Percentiles rank a stretch among this genome's conserved stretches.
Conservation (phyloP, 2,329 filamentous ascomycete genomes). For the Cytospora chrysosperma region DNA sequence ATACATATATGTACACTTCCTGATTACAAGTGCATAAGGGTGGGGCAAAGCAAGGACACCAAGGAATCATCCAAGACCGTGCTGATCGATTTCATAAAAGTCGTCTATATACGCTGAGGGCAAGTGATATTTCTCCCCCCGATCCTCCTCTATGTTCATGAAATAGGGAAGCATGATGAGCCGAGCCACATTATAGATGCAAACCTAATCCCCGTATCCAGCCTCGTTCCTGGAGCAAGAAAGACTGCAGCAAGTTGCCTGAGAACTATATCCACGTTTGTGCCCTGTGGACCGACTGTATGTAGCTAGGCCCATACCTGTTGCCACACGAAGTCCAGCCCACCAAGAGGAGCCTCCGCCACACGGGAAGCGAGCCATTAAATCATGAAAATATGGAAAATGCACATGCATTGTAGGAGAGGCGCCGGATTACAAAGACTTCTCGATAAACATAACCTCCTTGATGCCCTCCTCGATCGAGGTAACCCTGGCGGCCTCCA, state of each 20-base stretch:
- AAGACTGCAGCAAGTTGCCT: no score
- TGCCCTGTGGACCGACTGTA: no score
- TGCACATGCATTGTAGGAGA: background rate
- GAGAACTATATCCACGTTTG: no score
- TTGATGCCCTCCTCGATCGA: constrained; percentile 55
- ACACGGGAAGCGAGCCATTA: no score
- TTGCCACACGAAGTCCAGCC: no score
- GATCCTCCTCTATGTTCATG: background rate
- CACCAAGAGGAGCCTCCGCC: no score
- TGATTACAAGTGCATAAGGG: background rate
- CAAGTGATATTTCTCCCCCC: background rate
- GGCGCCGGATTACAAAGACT: constrained; percentile 42
- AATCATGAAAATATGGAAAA: background rate
- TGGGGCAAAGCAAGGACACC: background rate
- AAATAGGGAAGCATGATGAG: background rate
- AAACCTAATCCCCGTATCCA: background rate
- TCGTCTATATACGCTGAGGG: background rate
- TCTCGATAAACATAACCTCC: constrained; percentile 68
- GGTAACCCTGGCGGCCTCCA: constrained; percentile 55
- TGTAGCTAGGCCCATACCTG: no score
- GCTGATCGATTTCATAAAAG: background rate
- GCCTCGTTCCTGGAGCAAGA: no score
- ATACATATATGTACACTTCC: background rate
- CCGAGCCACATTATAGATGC: background rate
- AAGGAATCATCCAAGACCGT: background rate